Evolutionary conservation across 164 flowering plant genomes (phyloP).

Genomic region (Berberis vulgaris): DNA sequence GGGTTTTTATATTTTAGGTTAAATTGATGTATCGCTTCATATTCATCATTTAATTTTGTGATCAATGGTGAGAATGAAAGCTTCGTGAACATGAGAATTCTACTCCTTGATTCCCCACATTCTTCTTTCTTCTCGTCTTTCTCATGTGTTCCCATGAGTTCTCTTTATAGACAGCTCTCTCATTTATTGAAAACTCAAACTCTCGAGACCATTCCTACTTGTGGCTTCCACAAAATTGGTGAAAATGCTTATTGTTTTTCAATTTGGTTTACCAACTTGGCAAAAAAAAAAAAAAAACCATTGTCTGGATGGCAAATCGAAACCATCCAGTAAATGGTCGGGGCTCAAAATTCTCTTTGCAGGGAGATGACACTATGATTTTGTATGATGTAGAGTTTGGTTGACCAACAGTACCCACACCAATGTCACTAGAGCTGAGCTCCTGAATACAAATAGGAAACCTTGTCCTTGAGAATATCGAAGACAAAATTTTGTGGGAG

Average conservation of each 20-base stretch:
- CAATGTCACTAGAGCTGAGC: slow-evolving; percentile 8
- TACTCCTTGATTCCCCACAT: background rate
- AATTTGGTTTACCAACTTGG: slow-evolving; percentile 7
- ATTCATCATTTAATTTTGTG: no score
- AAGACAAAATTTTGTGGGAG: slow-evolving; percentile 7
- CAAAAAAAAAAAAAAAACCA: slow-evolving; percentile 5
- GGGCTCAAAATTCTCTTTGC: slow-evolving; percentile 7
- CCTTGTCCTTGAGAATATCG: slow-evolving; percentile 6
- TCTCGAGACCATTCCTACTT: slow-evolving; percentile 11
- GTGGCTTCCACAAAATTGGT: slow-evolving; percentile 18
- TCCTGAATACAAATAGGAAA: slow-evolving; percentile 9
- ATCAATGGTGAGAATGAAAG: no score
- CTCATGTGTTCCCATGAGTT: slow-evolving; percentile 1
- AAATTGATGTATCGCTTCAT: no score
- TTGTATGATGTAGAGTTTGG: slow-evolving; percentile 14
- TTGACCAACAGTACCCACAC: slow-evolving; percentile 5
- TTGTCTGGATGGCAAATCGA: slow-evolving; percentile 16
- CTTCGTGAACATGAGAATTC: no score
- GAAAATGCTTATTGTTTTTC: slow-evolving; percentile 13
- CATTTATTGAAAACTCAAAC: slow-evolving; percentile 12
- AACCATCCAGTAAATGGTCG: slow-evolving; percentile 12
- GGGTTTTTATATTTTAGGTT: no score
- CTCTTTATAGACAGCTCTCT: background rate
- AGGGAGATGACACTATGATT: slow-evolving; percentile 8
- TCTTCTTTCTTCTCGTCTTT: background rate